Base-by-base conservation (phyloP, 305 asterid species). In the Fraxinus sp. region DNA sequence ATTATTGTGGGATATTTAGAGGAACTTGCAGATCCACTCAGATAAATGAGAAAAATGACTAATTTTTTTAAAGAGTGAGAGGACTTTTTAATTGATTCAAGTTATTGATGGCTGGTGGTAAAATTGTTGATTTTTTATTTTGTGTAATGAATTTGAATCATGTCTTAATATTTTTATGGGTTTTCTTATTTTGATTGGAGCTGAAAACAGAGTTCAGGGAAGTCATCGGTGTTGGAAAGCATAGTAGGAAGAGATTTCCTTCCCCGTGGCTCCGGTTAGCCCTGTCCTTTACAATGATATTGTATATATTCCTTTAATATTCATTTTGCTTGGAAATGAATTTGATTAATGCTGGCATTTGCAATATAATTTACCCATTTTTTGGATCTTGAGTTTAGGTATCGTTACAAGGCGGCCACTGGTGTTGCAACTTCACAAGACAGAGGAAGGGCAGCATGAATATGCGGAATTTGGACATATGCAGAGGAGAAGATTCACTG, bases 151-250 rank as follows among this genome's bases (percentile, higher is more conserved):
- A 24, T 30, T 82, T 83, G 7, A 5, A 26, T 16, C 62, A 10
- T 24, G 44, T 81, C 4, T 14, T 30, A 13, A 26, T 68, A 55
- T 75, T 68, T 28, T 28, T 71, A 32, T n/a, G 14, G 20, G 74
- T n/a, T 24, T 81, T 57, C 36, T 74, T 36, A 81, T 39, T 82
- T 77, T 84, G 81, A 59, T 74, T 81, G 79, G 87, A 68, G 76
- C 76, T 64, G 81, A 81, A 64, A 81, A 75, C 93, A 96, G 99
- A 96, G 99, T 90, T 96, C 98, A 39, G 99, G 99, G 55, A 96
- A 96, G 86, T 96, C 99, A 0, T 96, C 99, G 0, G 98, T 95
- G 83, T 83, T 95, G 93, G 99, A 95, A 89, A 95, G 99, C 89
- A 88, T 95, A 22, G 99, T 96, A 7, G 98, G 99, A 52, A 85